Base-by-base conservation (phyloP, 116 monocot genomes). In the Trichopus zeylanicus region DNA sequence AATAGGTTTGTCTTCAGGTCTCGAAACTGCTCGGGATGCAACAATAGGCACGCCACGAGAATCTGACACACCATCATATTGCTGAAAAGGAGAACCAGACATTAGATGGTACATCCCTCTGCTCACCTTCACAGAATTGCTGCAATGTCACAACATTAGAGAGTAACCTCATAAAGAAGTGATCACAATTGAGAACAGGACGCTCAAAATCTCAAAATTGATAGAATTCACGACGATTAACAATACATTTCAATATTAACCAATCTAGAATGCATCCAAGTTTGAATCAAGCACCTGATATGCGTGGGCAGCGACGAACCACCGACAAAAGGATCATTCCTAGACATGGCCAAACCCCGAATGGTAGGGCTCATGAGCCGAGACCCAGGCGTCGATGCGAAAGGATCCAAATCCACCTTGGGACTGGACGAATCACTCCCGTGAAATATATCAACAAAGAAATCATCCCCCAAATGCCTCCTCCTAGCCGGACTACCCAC, bases 381-480 rank as follows among this genome's bases (percentile, higher is more conserved):
- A 10, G 88, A 82, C 7, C 65, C 67, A 1, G 93, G 74, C 26
- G 70, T 29, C 8, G 75, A 72, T 13, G 59, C 21, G 19, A 65
- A 66, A 11, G 61, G 24, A 57, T 79, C 76, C 56, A 38, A 26
- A 47, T 68, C 80, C 12, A 3, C 85, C 29, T 82, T 60, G 3
- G 84, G 70, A 24, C 71, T 56, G 1, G 60, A 47, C 0, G 83
- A 86, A 39, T 88, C 85, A 32, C 80, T 72, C 7, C 78, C 86
- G 33, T 39, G 73, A 46, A 94, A 94, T 57, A 94, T 94, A 60
- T 94, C 89, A 55, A 31, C 66, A 53, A 65, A 94, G 76, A 94
- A 94, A 21, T 86, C 81, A 32, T 81, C 78, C 28, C 67, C 81
- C 28, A 86, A 26, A 21, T 80, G 71, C 64, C 67, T 55, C 59